Percentiles rank a stretch among this genome's conserved stretches.
Evolutionary conservation across 2,329 filamentous ascomycete species (phyloP).

Genomic region (Sporothrix pallida): DNA sequence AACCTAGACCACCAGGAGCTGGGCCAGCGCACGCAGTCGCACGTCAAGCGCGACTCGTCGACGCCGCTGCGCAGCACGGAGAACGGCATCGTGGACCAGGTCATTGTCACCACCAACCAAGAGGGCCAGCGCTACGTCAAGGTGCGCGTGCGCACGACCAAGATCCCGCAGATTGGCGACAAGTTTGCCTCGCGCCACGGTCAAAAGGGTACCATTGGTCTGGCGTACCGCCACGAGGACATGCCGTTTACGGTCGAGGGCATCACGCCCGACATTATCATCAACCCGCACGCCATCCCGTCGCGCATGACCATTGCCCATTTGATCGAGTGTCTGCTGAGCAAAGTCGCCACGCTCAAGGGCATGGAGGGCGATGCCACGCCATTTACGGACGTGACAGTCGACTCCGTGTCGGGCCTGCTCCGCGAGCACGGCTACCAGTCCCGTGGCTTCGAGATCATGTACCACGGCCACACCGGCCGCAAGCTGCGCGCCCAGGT

Average conservation of each 20-base stretch:
- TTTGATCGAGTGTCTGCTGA: conserved; percentile 97
- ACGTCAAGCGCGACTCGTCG: conserved; percentile 93
- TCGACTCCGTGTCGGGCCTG: conserved; percentile 87
- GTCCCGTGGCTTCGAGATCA: conserved; percentile 94
- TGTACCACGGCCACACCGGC: conserved; percentile 98
- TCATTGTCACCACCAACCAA: conserved; percentile 90
- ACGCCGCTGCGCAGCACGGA: conserved; percentile 94
- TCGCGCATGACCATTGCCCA: conserved; percentile 99
- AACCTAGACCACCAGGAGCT: conserved; percentile 91
- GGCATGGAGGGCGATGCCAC: conserved; percentile 97
- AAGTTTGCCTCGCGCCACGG: conserved; percentile 99
- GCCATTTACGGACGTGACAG: conserved; percentile 96
- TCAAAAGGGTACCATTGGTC: conserved; percentile 98
- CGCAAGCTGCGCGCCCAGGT: conserved; percentile 92
- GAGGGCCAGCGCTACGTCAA: conserved; percentile 97
- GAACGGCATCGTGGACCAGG: conserved; percentile 93
- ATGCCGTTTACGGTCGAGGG: conserved; percentile 97
- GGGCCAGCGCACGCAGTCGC: conserved; percentile 85
- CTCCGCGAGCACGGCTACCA: conserved; percentile 92
- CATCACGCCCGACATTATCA: conserved; percentile 92
- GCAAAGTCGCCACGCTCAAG: conserved; percentile 91
- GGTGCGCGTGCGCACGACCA: conserved; percentile 94
- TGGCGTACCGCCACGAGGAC: conserved; percentile 95
- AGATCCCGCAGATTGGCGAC: conserved; percentile 97
- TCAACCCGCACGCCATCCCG: conserved; percentile 99